Evolutionary conservation across 2,329 filamentous ascomycete genomes (phyloP).

Genomic region (Ceratocystis variospora): DNA sequence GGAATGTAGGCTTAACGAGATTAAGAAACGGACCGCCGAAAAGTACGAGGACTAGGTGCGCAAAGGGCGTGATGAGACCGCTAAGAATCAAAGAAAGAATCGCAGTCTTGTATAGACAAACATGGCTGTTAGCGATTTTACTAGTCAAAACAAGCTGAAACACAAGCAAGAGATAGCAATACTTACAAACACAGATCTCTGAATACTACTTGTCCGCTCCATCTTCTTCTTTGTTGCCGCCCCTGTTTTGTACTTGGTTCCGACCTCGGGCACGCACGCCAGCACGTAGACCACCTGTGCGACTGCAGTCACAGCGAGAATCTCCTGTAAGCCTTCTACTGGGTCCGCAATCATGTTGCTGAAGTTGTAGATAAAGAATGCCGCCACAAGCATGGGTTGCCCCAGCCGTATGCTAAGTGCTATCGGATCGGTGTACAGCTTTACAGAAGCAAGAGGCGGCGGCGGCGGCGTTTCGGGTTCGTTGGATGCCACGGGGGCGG

Average conservation of each 20-base stretch:
- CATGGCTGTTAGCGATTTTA: not conserved
- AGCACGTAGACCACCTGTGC: constrained; percentile 52
- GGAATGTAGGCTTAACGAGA: constrained; percentile 61
- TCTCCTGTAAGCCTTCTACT: constrained; percentile 44
- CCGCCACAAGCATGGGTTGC: constrained; percentile 54
- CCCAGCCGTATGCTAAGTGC: constrained; percentile 1
- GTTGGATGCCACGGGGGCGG: not conserved
- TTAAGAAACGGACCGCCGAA: constrained; percentile 85
- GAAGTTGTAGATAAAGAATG: constrained; percentile 50
- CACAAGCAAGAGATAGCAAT: not conserved
- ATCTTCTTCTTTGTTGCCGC: constrained; percentile 36
- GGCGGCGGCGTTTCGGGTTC: not conserved
- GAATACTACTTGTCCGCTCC: constrained; percentile 41
- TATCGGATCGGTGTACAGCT: not conserved
- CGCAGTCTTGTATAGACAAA: constrained; percentile 5
- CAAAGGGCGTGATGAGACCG: constrained; percentile 50
- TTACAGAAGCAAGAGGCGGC: constrained; percentile 12
- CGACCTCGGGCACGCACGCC: constrained; percentile 49
- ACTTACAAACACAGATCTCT: constrained; percentile 36
- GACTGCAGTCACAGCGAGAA: constrained; percentile 47
- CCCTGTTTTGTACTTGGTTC: constrained; percentile 28
- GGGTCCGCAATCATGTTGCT: constrained; percentile 55
- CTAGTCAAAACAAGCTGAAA: not conserved
- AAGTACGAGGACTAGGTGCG: constrained; percentile 57
- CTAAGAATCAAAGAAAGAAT: constrained; percentile 43